These are phyloP conservation scores for Actinomortierella wolfii DNA, from an alignment of 371 early-diverging fungal genomes.

Conservation along the genomic window DNA sequence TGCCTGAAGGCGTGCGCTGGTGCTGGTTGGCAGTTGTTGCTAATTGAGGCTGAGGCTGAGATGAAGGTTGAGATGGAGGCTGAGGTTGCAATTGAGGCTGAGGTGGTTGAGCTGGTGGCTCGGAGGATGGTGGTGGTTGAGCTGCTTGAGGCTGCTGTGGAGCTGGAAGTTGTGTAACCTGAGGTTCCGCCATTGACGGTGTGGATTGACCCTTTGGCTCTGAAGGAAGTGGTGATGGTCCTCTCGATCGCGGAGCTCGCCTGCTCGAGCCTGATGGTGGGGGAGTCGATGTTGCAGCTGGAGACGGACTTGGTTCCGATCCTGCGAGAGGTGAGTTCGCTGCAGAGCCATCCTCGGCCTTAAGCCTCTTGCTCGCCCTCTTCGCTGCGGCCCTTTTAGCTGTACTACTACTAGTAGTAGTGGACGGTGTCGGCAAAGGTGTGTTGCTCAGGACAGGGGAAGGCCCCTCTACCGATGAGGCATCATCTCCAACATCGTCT, in stretches of 20 bases:
- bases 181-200: background rate
- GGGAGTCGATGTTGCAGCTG: constrained; percentile 1
- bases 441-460: too few relatives aligned
- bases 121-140: too few relatives aligned
- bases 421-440: too few relatives aligned
- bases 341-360: too few relatives aligned
- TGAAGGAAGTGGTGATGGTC: background rate
- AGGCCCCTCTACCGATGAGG: constrained; percentile 10
- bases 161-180: background rate
- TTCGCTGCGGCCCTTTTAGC: too few relatives aligned
- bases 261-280: background rate
- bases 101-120: background rate
- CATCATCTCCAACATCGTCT: constrained; percentile 27
- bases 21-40: constrained; percentile 32
- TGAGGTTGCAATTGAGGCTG: constrained; percentile 2
- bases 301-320: too few relatives aligned
- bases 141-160: background rate
- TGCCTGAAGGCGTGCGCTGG: constrained; percentile 39
- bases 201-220: background rate
- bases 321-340: too few relatives aligned
- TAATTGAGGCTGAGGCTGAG: background rate
- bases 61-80: background rate
- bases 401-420: too few relatives aligned
- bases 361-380: too few relatives aligned
- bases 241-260: background rate